phyloP scores from a whole-genome alignment of 495 filamentous ascomycete species.

The Trichoderma erinaceum region DNA sequence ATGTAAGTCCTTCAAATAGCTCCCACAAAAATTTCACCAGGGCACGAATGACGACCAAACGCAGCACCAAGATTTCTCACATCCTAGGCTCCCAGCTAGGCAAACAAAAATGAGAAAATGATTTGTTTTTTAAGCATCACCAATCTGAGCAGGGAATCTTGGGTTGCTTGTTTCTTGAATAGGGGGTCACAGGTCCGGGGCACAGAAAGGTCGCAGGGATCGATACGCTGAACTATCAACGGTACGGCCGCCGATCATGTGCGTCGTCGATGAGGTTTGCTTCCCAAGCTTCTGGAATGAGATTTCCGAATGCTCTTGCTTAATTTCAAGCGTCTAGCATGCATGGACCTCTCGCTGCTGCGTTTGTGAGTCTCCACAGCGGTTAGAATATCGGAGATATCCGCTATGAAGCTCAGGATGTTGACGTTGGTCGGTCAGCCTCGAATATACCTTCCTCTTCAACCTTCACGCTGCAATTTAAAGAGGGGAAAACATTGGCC shows the following conservation, averaged over 20 bases:
- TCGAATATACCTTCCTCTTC: not conserved
- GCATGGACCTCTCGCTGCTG: not conserved
- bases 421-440: not conserved
- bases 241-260: not conserved
- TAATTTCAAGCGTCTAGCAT: not conserved
- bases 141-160: not conserved
- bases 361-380: slow-evolving; percentile 1
- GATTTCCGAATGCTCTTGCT: not conserved
- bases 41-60: not conserved
- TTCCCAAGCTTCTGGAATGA: not conserved
- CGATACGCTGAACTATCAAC: not conserved
- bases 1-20: not conserved
- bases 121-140: not conserved
- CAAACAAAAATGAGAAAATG: not conserved
- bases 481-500: not conserved
- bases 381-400: not conserved
- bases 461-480: not conserved
- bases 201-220: not conserved
- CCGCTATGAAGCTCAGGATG: not conserved
- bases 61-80: not conserved
- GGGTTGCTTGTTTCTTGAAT: not conserved
- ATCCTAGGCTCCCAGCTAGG: not conserved
- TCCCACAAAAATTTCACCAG: not conserved
- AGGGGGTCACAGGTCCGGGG: slow-evolving; percentile 7
- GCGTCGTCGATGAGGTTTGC: slow-evolving; percentile 5